Evolutionary conservation across 345 rosid species (phyloP).

Genomic region (Euphorbia pulcherrima): DNA sequence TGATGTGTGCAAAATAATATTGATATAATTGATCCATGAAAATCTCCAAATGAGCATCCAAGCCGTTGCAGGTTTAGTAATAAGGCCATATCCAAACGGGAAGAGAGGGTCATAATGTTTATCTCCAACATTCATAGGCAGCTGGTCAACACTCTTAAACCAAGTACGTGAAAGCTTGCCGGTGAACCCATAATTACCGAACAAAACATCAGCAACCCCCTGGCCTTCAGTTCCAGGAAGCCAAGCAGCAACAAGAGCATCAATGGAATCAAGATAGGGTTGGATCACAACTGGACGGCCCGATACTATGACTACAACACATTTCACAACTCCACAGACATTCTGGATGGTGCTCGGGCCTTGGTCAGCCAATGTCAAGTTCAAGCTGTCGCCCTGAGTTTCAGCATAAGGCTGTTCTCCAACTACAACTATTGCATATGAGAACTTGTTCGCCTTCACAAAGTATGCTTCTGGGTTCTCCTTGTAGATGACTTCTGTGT

Average conservation of each 20-base stretch:
- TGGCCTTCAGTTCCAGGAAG: slow-evolving; percentile 15
- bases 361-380: slow-evolving; percentile 15
- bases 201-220: slow-evolving; percentile 16
- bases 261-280: neutral
- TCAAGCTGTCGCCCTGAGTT: slow-evolving; percentile 9
- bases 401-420: slow-evolving; percentile 27
- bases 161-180: slow-evolving; percentile 13
- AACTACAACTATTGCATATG: slow-evolving; percentile 26
- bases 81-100: slow-evolving; percentile 8
- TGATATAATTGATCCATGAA: too few species aligned
- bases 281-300: slow-evolving; percentile 22
- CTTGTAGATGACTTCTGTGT: slow-evolving; percentile 18
- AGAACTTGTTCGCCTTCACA: slow-evolving; percentile 11
- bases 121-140: slow-evolving; percentile 11
- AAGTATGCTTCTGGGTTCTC: slow-evolving; percentile 12
- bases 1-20: too few species aligned
- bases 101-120: slow-evolving; percentile 3
- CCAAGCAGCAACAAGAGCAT: slow-evolving; percentile 19
- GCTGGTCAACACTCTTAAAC: slow-evolving; percentile 10
- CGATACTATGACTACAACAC: slow-evolving; percentile 22
- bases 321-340: slow-evolving; percentile 15
- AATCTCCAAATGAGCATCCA: too few species aligned
- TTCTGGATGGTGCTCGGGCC: slow-evolving; percentile 8
- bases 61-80: neutral
- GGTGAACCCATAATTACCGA: slow-evolving; percentile 11